Base-by-base conservation (phyloP, 1,139 yeast genomes). In the Saccharomycopsis hybrid region DNA sequence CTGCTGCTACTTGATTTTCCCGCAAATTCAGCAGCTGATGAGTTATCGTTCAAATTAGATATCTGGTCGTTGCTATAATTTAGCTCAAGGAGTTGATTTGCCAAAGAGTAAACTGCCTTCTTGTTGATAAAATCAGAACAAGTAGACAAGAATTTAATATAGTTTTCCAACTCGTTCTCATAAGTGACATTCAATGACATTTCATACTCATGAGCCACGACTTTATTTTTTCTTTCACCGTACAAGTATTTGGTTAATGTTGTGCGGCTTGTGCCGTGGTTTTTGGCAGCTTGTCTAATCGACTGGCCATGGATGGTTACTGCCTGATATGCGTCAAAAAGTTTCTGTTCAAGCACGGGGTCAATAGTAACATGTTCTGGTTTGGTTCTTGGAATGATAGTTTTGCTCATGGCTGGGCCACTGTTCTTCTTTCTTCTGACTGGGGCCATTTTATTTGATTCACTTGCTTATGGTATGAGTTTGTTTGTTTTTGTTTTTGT, bases 291-390 rank as follows among this genome's bases (percentile, higher is more conserved):
- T 31, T 50, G 53, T 36, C 54, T 43, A 18, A 50, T 50, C 11
- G 43, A 35, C 18, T 38, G 46, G 3, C 54, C 54, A 35, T 47
- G 37, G 3, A 37, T 7, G n/a, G 52, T 49, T 30, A 50, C 54
- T 4, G 54, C 54, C 18, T 43, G 49, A 39, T 50, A 50, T 9
- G 54, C 54, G 28, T 50, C 54, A 27, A 50, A 50, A 3, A 50
- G 35, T 38, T 48, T 48, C 40, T 50, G 51, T 29, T 50, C 54
- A 4, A 50, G 35, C 13, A 44, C 47, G 30, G 54, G 54, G 25
- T 50, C 54, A 38, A 50, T 50, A n/a, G 54, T 50, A 28, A 50
- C 54, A 42, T 50, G 54, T 33, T 50, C 54, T 5, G 54, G 54
- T 33, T 29, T 38, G 9, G 35, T 33, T 36, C 54, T 41, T 3